Percentiles rank a stretch among this genome's conserved stretches.
phyloP scores from a whole-genome alignment of 2,329 filamentous ascomycete species.

The Aspergillus felis region DNA sequence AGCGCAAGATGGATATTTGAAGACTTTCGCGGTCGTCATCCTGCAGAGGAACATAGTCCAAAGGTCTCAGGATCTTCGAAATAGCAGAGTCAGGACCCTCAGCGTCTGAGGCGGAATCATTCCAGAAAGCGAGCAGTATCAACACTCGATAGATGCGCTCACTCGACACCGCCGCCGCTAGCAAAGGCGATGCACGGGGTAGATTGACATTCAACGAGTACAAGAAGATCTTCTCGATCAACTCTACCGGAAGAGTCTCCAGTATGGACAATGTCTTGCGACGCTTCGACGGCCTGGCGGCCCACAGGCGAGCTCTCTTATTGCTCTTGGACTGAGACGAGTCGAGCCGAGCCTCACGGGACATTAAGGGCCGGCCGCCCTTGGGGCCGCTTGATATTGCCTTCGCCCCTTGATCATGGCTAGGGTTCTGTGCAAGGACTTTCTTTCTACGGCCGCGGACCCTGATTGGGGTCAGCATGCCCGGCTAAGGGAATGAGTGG shows the following conservation, averaged over 20 bases:
- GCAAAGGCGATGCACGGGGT: conserved; percentile 37
- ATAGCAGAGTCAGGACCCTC: conserved; percentile 16
- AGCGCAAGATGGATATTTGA: conserved; percentile 34
- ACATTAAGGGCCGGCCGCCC: conserved; percentile 14
- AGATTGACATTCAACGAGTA: conserved; percentile 45
- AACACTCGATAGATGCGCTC: conserved; percentile 40
- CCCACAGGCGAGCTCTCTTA: conserved; percentile 12
- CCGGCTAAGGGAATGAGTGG: not conserved
- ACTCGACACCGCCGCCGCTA: conserved; percentile 39
- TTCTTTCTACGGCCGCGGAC: conserved; percentile 27
- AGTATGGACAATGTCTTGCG: conserved; percentile 29
- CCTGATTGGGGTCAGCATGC: conserved; percentile 28
- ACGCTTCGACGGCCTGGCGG: conserved; percentile 3
- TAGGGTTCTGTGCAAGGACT: not conserved
- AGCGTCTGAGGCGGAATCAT: conserved; percentile 17
- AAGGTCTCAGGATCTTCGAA: conserved; percentile 30
- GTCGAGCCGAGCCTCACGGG: conserved; percentile 2
- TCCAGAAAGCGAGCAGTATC: conserved; percentile 40
- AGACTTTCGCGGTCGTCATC: conserved; percentile 25
- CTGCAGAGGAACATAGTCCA: conserved; percentile 30
- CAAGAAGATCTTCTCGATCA: conserved; percentile 53
- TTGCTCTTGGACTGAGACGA: conserved; percentile 9
- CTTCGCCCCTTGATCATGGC: conserved; percentile 2
- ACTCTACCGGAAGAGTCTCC: conserved; percentile 47
- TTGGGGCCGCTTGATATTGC: conserved; percentile 12